Conservation (phyloP, 768 basidiomycete genomes). For the Calocera viscosa region DNA sequence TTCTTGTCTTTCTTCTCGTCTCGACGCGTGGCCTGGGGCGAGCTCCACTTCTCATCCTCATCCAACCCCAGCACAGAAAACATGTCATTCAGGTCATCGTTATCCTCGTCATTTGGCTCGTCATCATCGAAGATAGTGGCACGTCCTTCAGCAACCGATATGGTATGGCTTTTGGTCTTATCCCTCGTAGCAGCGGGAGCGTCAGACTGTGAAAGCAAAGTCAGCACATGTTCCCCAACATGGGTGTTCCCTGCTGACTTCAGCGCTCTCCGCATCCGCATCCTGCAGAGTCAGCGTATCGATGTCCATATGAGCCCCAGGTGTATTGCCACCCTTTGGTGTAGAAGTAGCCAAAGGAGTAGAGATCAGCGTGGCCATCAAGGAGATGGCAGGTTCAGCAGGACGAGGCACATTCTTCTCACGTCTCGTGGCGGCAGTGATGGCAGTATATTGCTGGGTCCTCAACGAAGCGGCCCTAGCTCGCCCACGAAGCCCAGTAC, state of each 20-base stretch:
- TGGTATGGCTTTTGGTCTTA: background rate
- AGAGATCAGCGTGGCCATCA: background rate
- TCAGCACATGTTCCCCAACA: background rate
- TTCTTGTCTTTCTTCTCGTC: background rate
- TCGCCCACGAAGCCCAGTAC: background rate
- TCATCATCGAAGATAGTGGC: background rate
- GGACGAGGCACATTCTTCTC: background rate
- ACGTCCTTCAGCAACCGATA: background rate
- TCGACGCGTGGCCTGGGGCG: background rate
- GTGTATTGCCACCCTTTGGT: background rate
- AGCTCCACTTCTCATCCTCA: background rate
- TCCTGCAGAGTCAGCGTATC: background rate
- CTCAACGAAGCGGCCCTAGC: background rate
- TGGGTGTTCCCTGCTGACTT: background rate
- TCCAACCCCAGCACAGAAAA: background rate
- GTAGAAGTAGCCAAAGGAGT: background rate
- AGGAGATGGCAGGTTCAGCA: background rate
- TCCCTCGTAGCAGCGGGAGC: background rate
- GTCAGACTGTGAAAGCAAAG: background rate
- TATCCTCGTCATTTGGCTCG: background rate
- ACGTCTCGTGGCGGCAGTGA: background rate
- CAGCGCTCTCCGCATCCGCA: background rate
- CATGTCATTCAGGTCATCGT: background rate
- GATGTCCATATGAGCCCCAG: background rate
- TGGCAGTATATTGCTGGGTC: background rate